Evolutionary conservation across 2,329 filamentous ascomycete genomes (phyloP).

Genomic region (Dothiorella sarmentorum): DNA sequence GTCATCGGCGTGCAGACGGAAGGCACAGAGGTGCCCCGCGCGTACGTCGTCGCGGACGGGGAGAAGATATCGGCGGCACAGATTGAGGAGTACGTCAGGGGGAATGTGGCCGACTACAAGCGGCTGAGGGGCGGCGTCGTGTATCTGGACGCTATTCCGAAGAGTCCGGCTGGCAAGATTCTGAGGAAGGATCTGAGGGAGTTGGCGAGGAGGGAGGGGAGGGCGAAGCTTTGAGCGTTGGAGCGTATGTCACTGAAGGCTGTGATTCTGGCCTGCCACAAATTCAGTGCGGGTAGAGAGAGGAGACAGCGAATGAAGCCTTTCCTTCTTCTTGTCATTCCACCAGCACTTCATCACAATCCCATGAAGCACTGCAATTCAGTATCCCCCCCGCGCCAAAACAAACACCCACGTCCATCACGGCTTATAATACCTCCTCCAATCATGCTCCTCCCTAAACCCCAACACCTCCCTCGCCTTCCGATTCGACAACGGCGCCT

Average conservation of each 20-base stretch:
- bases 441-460: slow-evolving; percentile 58
- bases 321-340: too few species aligned
- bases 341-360: too few species aligned
- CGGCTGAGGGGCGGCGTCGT: slow-evolving; percentile 37
- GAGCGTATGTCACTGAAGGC: too few species aligned
- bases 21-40: slow-evolving; percentile 40
- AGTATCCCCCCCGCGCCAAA: too few species aligned
- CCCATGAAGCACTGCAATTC: too few species aligned
- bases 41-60: slow-evolving; percentile 42
- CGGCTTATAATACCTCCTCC: slow-evolving; percentile 49
- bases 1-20: slow-evolving; percentile 44
- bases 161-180: slow-evolving; percentile 37
- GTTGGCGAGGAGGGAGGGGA: slow-evolving; percentile 31
- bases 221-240: slow-evolving; percentile 27
- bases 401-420: too few species aligned
- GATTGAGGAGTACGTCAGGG: slow-evolving; percentile 34
- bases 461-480: slow-evolving; percentile 59
- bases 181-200: slow-evolving; percentile 35
- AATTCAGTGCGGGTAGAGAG: too few species aligned
- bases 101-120: slow-evolving; percentile 34
- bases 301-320: too few species aligned
- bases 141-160: slow-evolving; percentile 36
- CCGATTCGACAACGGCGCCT: slow-evolving; percentile 59
- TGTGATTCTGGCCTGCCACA: too few species aligned
- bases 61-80: slow-evolving; percentile 28